Evolutionary conservation across 345 rosid species (phyloP).

Genomic region (Acer campestre): DNA sequence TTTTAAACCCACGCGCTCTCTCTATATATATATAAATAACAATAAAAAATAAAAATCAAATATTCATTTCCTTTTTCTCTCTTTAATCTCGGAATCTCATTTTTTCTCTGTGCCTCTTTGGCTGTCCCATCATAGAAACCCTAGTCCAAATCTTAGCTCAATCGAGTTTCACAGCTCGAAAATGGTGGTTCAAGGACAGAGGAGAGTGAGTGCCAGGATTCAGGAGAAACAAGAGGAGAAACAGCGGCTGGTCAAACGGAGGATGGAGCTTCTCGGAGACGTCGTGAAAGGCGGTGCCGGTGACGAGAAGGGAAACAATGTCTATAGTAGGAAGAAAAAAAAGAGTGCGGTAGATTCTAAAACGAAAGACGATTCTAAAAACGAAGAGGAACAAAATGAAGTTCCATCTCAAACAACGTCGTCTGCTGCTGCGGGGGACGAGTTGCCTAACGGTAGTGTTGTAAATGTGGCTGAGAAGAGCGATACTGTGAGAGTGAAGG

Average conservation of each 20-base stretch:
- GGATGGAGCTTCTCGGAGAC: slow-evolving; percentile 34
- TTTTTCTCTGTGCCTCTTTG: not conserved
- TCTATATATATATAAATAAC: too few species aligned
- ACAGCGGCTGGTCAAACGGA: slow-evolving; percentile 43
- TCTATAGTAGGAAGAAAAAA: slow-evolving; percentile 7
- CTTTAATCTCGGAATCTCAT: not conserved
- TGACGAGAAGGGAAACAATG: slow-evolving; percentile 15
- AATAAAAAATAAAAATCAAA: not conserved
- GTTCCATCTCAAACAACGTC: not conserved
- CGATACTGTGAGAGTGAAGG: slow-evolving; percentile 60
- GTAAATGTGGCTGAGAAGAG: slow-evolving; percentile 38
- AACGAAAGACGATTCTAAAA: slow-evolving; percentile 20
- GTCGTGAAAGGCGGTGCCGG: not conserved
- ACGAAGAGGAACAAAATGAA: not conserved
- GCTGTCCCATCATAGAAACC: not conserved
- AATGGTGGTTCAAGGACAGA: slow-evolving; percentile 16
- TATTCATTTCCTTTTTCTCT: not conserved
- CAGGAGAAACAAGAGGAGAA: slow-evolving; percentile 46
- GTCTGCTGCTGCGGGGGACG: slow-evolving; percentile 1
- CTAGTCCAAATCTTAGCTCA: not conserved
- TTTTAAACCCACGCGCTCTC: slow-evolving; percentile 9
- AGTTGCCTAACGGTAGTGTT: slow-evolving; percentile 6
- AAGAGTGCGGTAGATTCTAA: not conserved
- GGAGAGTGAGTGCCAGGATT: slow-evolving; percentile 50
- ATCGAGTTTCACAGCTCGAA: not conserved